phyloP scores from a whole-genome alignment of 108 stramenopile species.

The Fistulifera solaris region DNA sequence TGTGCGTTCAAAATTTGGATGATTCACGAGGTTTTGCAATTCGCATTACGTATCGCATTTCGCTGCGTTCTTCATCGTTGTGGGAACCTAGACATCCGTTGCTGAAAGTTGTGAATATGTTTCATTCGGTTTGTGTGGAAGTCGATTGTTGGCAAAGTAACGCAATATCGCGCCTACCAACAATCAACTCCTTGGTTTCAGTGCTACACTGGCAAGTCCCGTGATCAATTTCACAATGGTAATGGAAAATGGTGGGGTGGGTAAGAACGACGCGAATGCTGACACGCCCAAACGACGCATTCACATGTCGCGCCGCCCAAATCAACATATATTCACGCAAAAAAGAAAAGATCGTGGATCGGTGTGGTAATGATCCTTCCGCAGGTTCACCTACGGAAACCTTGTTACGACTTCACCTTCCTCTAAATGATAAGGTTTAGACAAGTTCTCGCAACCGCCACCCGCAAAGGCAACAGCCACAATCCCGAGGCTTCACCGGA shows the following conservation, averaged over 20 bases:
- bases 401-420: slow-evolving; percentile 98
- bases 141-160: too few relatives aligned
- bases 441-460: slow-evolving; percentile 61
- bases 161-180: background rate
- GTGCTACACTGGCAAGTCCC: background rate
- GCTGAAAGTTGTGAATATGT: slow-evolving; percentile 82
- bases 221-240: background rate
- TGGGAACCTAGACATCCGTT: slow-evolving; percentile 96
- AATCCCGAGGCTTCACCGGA: slow-evolving; percentile 95
- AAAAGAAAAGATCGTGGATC: slow-evolving; percentile 54
- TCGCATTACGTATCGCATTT: slow-evolving; percentile 98
- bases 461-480: slow-evolving; percentile 63
- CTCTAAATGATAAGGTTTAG: slow-evolving; percentile 91
- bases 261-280: too few relatives aligned
- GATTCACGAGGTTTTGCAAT: too few relatives aligned
- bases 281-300: too few relatives aligned
- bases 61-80: slow-evolving; percentile 98
- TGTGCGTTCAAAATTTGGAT: too few relatives aligned
- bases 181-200: background rate
- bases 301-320: too few relatives aligned
- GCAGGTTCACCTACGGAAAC: slow-evolving; percentile 99
- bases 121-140: too few relatives aligned
- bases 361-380: slow-evolving; percentile 96
- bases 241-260: too few relatives aligned
- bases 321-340: too few relatives aligned